Conservation (phyloP, 192 early-diverging fungal species). For the Linnemannia elongata region DNA sequence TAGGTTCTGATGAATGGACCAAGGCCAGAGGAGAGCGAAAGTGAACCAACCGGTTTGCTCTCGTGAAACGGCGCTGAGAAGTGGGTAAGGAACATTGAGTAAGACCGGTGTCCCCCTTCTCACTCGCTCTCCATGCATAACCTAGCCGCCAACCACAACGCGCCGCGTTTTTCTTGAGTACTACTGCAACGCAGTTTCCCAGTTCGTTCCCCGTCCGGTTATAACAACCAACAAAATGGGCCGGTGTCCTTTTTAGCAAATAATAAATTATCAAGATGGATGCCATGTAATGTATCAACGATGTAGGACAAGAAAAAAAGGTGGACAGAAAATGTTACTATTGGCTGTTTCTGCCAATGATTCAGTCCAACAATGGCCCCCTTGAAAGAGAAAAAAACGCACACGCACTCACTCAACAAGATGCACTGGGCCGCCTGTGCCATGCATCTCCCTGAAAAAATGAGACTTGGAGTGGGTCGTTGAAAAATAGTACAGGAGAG, state of each 20-base stretch:
- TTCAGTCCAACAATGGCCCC: not conserved
- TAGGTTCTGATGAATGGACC: conserved; percentile 52
- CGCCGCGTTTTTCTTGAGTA: too few species aligned
- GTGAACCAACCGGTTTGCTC: not conserved
- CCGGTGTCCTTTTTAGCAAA: not conserved
- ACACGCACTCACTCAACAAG: too few species aligned
- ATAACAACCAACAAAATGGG: not conserved
- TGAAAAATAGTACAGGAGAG: too few species aligned
- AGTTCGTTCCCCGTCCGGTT: not conserved
- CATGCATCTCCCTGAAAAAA: too few species aligned
- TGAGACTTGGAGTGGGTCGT: too few species aligned
- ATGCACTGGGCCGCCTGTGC: too few species aligned
- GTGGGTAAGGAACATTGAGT: not conserved
- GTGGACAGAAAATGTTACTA: not conserved
- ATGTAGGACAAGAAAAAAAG: not conserved
- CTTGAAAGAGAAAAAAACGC: not conserved
- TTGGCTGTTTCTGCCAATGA: too few species aligned
- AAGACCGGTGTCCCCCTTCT: not conserved
- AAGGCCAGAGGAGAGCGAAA: conserved; percentile 35
- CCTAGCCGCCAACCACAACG: not conserved
- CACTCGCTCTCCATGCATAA: not conserved
- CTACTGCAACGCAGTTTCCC: not conserved
- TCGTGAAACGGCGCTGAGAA: not conserved
- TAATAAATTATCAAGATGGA: not conserved
- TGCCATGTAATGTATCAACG: not conserved